Evolutionary conservation across 768 basidiomycete genomes (phyloP).

Genomic region (Paxillus ammoniavirescens): DNA sequence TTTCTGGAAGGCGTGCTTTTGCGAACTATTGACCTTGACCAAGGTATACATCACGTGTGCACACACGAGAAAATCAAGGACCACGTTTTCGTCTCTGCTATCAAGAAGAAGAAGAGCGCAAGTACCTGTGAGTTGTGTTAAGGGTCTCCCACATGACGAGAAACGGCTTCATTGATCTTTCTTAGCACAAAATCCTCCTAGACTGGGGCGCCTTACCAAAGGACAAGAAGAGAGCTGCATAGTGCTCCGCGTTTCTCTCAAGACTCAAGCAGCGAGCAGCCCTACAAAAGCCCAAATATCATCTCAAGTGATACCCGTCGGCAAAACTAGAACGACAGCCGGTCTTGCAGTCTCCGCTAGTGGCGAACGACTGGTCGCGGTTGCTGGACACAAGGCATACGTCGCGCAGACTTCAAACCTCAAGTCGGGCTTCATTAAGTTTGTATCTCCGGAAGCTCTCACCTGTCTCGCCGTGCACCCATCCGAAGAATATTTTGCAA

Average conservation of each 20-base stretch:
- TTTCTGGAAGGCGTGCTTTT: conserved; percentile 82
- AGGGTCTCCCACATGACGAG: neutral
- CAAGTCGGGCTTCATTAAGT: conserved; percentile 74
- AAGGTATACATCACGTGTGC: conserved; percentile 70
- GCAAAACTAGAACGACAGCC: conserved; percentile 62
- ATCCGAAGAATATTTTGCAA: conserved; percentile 89
- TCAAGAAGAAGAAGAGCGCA: conserved; percentile 43
- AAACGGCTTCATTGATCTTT: conserved; percentile 2
- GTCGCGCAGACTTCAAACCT: conserved; percentile 59
- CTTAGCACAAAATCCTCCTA: conserved; percentile 9
- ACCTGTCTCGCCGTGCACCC: conserved; percentile 90
- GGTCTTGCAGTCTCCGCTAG: conserved; percentile 73
- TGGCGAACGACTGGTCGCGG: conserved; percentile 75
- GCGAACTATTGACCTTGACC: conserved; percentile 66
- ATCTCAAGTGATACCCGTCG: conserved; percentile 53
- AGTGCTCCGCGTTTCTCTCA: conserved; percentile 64
- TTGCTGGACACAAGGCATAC: conserved; percentile 76
- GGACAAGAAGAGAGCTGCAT: conserved; percentile 44
- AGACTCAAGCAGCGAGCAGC: conserved; percentile 33
- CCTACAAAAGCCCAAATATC: conserved; percentile 45
- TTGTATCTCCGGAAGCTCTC: conserved; percentile 74
- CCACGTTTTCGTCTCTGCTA: conserved; percentile 65
- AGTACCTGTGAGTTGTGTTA: conserved; percentile 14
- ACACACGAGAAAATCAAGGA: conserved; percentile 69
- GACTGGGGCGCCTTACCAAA: neutral